Evolutionary conservation across 2,329 filamentous ascomycete genomes (phyloP).

Genomic region (Microdochium trichocladiopsis): DNA sequence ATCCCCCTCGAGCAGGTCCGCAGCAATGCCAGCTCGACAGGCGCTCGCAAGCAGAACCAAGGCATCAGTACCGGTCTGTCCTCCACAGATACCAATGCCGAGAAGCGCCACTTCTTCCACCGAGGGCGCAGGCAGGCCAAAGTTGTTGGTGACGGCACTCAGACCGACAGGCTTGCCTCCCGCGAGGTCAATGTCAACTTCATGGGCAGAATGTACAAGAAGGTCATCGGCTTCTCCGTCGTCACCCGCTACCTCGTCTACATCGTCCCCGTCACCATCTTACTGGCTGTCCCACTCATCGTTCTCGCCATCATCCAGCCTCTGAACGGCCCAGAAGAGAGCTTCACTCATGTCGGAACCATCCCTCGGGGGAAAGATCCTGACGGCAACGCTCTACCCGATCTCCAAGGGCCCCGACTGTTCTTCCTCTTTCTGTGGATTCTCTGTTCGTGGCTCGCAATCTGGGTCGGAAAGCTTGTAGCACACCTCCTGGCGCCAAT

Average conservation of each 20-base stretch:
- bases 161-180: slow-evolving; percentile 34
- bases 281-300: slow-evolving; percentile 56
- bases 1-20: slow-evolving; percentile 51
- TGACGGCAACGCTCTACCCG: too few species aligned
- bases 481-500: slow-evolving; percentile 51
- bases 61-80: slow-evolving; percentile 22
- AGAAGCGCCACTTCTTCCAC: slow-evolving; percentile 39
- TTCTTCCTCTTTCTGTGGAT: slow-evolving; percentile 63
- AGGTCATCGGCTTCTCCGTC: slow-evolving; percentile 55
- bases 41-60: slow-evolving; percentile 40
- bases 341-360: slow-evolving; percentile 20
- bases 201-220: slow-evolving; percentile 60
- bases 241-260: slow-evolving; percentile 63
- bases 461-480: slow-evolving; percentile 61
- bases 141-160: slow-evolving; percentile 28
- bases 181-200: slow-evolving; percentile 53
- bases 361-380: too few species aligned
- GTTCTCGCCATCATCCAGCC: slow-evolving; percentile 32
- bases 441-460: slow-evolving; percentile 58
- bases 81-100: slow-evolving; percentile 27
- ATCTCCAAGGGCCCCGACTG: slow-evolving; percentile 39
- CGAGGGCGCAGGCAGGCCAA: slow-evolving; percentile 41
- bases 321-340: background rate
- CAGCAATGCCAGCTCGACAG: slow-evolving; percentile 47
- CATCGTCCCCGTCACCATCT: slow-evolving; percentile 53